Percentiles rank a stretch among this genome's conserved stretches.
phyloP scores from a whole-genome alignment of 202 grass and related monocot species.

The Schoenoplectus tabernaemontani region DNA sequence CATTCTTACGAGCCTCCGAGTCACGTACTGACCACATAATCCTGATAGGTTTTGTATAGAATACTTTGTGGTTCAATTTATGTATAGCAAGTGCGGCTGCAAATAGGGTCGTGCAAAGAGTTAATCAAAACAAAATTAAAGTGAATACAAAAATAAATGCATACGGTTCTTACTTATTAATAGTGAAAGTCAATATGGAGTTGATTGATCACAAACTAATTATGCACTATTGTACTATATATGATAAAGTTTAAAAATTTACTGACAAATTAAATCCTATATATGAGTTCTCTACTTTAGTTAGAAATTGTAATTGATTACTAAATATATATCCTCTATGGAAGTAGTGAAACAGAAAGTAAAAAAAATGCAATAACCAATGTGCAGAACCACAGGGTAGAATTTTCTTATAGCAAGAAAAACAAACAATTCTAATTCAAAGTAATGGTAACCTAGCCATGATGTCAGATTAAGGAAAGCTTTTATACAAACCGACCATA shows the following conservation, averaged over 20 bases:
- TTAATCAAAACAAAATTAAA: background rate
- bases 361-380: background rate
- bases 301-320: background rate
- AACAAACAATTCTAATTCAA: background rate
- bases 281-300: background rate
- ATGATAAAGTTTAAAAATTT: background rate
- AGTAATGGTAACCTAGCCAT: background rate
- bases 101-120: background rate
- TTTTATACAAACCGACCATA: background rate
- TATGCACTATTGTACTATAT: background rate
- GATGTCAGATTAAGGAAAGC: background rate
- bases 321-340: too few species aligned
- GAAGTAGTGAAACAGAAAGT: too few species aligned
- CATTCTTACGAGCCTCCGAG: conserved; percentile 54
- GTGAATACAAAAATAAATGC: background rate
- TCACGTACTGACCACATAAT: conserved; percentile 76
- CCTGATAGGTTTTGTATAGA: conserved; percentile 60
- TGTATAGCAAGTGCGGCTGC: conserved; percentile 50
- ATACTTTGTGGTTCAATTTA: conserved; percentile 53
- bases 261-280: background rate
- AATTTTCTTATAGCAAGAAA: background rate
- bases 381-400: background rate
- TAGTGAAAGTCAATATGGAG: background rate
- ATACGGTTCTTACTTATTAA: background rate
- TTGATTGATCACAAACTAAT: background rate